These are phyloP conservation scores for Penicillium sp. DNA, from an alignment of 2,329 filamentous ascomycete species.

Conservation along the genomic window DNA sequence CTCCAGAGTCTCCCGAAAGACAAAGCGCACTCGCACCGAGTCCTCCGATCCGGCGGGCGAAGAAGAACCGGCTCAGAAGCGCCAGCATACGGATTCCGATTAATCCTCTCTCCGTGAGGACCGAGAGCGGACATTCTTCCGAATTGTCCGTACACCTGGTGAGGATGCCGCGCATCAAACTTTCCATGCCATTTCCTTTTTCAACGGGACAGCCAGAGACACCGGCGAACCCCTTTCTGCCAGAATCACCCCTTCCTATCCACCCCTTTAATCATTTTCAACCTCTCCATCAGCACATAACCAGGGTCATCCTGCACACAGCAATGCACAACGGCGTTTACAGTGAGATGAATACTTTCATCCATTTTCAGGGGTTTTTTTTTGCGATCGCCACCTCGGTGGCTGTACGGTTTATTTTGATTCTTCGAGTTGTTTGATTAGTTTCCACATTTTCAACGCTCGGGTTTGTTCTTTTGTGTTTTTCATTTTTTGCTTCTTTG, in stretches of 20 bases:
- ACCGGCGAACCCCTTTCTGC: no score
- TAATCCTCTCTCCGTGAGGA: conserved; percentile 3
- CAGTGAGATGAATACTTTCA: no score
- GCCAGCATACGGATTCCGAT: conserved; percentile 14
- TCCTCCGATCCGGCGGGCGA: conserved; percentile 4
- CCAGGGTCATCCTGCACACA: no score
- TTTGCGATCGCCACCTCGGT: not conserved
- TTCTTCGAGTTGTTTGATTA: conserved; percentile 9
- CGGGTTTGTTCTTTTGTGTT: conserved; percentile 3
- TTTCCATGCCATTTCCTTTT: no score
- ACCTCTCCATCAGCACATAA: no score
- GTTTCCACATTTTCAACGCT: not conserved
- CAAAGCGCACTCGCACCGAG: conserved; percentile 15
- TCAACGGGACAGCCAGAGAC: no score
- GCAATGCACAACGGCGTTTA: no score
- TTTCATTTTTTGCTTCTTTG: conserved; percentile 3
- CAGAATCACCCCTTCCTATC: no score
- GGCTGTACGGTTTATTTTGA: not conserved
- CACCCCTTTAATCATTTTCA: no score
- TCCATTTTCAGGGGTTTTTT: not conserved
- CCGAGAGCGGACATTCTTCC: no score
- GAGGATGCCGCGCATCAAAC: no score
- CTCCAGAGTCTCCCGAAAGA: conserved; percentile 5
- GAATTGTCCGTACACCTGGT: no score
- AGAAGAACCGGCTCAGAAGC: conserved; percentile 15